phyloP scores from a whole-genome alignment of 164 flowering plant genomes.

The Tetracentron sinense region DNA sequence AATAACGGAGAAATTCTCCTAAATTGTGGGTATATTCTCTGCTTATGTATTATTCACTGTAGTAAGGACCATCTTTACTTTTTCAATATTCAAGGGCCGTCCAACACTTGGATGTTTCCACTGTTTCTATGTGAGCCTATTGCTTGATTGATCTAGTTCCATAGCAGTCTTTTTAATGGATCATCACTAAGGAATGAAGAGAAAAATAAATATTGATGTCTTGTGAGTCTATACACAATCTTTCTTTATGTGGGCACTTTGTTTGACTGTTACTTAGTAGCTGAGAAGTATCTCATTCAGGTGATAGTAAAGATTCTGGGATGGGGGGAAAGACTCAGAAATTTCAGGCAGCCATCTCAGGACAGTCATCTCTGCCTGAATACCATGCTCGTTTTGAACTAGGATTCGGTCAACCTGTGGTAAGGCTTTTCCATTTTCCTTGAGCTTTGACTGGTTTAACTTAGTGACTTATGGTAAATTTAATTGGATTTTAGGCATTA shows the following conservation, averaged over 20 bases:
- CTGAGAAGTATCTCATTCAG: conserved; percentile 18
- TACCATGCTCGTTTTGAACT: conserved; percentile 41
- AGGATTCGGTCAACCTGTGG: conserved; percentile 68
- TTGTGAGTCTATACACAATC: neutral
- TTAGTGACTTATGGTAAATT: too few relatives aligned
- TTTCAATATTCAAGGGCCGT: too few relatives aligned
- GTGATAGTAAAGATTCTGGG: conserved; percentile 30
- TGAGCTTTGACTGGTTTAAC: neutral
- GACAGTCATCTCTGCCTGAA: conserved; percentile 36
- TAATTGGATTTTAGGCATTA: too few relatives aligned
- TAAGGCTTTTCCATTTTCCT: conserved; percentile 15
- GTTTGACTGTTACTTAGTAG: neutral
- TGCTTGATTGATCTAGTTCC: neutral
- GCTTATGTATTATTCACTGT: too few relatives aligned
- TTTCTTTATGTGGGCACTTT: neutral
- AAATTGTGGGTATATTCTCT: too few relatives aligned
- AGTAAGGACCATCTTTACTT: too few relatives aligned
- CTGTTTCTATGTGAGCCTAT: neutral
- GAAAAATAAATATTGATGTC: too few relatives aligned
- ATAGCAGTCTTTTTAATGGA: too few relatives aligned
- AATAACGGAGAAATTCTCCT: too few relatives aligned
- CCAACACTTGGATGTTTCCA: too few relatives aligned
- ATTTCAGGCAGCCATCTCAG: conserved; percentile 27
- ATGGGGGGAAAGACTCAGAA: conserved; percentile 40
- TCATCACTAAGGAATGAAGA: neutral